Evolutionary conservation across 2,329 filamentous ascomycete species (phyloP).

Genomic region (Trichocomaceae sp.): DNA sequence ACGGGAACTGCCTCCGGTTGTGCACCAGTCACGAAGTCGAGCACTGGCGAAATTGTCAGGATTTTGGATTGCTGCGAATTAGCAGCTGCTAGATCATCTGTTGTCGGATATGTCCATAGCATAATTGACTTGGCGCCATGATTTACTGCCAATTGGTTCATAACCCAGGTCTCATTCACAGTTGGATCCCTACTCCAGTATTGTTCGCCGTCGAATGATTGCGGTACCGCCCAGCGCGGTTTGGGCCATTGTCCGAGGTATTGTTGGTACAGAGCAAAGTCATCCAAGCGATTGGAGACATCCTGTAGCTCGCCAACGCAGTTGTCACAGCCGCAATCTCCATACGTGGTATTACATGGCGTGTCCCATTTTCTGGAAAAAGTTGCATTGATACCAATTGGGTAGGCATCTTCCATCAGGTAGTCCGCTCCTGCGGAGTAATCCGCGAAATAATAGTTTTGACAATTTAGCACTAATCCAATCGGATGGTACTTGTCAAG

Average conservation of each 20-base stretch:
- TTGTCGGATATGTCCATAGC: conserved; percentile 9
- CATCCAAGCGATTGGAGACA: conserved; percentile 10
- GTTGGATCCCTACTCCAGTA: conserved; percentile 12
- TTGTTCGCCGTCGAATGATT: conserved; percentile 10
- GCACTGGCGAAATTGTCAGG: conserved; percentile 8
- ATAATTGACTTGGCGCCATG: conserved; percentile 13
- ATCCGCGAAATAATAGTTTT: conserved; percentile 11
- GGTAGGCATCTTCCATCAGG: conserved; percentile 13
- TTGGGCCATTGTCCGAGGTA: conserved; percentile 8
- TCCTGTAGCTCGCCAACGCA: conserved; percentile 11
- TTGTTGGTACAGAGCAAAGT: conserved; percentile 7
- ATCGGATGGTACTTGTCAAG: conserved; percentile 12
- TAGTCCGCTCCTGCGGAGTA: conserved; percentile 12
- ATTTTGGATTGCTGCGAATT: conserved; percentile 11
- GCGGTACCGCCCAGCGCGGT: conserved; percentile 11
- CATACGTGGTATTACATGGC: conserved; percentile 10
- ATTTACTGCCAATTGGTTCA: conserved; percentile 11
- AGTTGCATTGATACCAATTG: conserved; percentile 13
- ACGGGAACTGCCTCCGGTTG: not conserved
- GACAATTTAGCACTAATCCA: conserved; percentile 9
- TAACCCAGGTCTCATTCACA: conserved; percentile 10
- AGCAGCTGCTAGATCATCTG: conserved; percentile 3
- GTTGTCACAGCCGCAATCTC: conserved; percentile 12
- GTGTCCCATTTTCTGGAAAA: conserved; percentile 10
- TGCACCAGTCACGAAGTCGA: conserved; percentile 9